These are phyloP conservation scores for Blastomyces emzantsi DNA, from an alignment of 2,329 filamentous ascomycete species.

Conservation along the genomic window DNA sequence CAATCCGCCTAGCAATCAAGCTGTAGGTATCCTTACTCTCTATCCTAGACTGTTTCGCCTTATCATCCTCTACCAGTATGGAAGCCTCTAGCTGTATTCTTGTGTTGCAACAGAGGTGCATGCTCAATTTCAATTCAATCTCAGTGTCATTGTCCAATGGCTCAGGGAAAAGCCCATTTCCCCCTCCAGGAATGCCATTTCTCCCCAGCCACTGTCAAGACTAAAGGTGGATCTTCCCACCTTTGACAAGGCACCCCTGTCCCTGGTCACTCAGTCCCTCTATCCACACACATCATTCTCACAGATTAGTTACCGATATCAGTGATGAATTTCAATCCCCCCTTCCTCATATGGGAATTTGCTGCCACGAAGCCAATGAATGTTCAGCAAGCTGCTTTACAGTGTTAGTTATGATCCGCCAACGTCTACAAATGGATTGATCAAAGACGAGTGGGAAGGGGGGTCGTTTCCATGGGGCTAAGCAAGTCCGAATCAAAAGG, in stretches of 20 bases:
- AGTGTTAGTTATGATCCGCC: neutral
- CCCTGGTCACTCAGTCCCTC: neutral
- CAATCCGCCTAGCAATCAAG: neutral
- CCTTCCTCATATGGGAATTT: neutral
- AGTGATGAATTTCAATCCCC: neutral
- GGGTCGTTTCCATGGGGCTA: neutral
- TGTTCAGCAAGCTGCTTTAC: neutral
- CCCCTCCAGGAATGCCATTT: neutral
- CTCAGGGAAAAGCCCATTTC: neutral
- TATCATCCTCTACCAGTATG: neutral
- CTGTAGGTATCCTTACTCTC: neutral
- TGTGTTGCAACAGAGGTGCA: conserved; percentile 1
- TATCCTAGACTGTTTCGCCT: neutral
- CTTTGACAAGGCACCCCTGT: neutral
- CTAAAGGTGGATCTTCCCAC: neutral
- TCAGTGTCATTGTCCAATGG: conserved; percentile 1
- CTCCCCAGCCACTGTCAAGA: neutral
- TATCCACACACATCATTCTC: neutral
- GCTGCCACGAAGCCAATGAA: neutral
- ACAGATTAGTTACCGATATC: neutral
- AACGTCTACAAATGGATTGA: neutral
- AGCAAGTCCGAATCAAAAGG: neutral
- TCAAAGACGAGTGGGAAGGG: too few species aligned
- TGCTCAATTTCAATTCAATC: conserved; percentile 4
- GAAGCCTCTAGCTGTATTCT: neutral